Evolutionary conservation across 106 monocot species (phyloP).

Genomic region (Dioscorea alata): DNA sequence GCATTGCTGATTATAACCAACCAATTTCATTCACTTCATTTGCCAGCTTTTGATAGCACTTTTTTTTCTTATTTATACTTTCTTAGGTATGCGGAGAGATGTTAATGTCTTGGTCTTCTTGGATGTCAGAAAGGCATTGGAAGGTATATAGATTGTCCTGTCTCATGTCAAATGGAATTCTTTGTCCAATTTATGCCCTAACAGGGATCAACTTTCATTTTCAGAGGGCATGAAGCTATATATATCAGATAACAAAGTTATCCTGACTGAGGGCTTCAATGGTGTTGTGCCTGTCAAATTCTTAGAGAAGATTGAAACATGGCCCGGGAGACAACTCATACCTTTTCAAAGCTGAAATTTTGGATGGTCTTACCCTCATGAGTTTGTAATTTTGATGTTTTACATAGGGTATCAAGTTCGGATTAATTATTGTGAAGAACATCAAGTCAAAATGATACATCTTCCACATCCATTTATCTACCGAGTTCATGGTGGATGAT

Average conservation of each 20-base stretch:
- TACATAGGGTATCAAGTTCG: no score
- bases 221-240: constrained; percentile 94
- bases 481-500: no score
- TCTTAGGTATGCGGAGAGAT: constrained; percentile 67
- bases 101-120: constrained; percentile 78
- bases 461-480: no score
- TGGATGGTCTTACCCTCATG: no score
- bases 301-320: constrained; percentile 89
- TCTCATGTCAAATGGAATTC: no score
- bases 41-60: neutral
- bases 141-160: constrained; percentile 38
- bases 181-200: neutral
- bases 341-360: constrained; percentile 23
- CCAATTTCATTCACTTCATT: neutral
- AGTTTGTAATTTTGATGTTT: no score
- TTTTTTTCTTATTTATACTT: neutral
- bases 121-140: constrained; percentile 68
- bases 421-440: no score
- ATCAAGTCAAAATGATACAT: no score
- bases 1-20: no score
- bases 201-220: neutral
- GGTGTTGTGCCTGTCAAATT: constrained; percentile 72
- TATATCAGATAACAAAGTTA: constrained; percentile 87
- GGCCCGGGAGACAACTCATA: constrained; percentile 67
- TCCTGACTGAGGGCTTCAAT: constrained; percentile 93